These are phyloP conservation scores for Arthrobotrys megalospora DNA, from an alignment of 2,329 filamentous ascomycete species.

Conservation along the genomic window DNA sequence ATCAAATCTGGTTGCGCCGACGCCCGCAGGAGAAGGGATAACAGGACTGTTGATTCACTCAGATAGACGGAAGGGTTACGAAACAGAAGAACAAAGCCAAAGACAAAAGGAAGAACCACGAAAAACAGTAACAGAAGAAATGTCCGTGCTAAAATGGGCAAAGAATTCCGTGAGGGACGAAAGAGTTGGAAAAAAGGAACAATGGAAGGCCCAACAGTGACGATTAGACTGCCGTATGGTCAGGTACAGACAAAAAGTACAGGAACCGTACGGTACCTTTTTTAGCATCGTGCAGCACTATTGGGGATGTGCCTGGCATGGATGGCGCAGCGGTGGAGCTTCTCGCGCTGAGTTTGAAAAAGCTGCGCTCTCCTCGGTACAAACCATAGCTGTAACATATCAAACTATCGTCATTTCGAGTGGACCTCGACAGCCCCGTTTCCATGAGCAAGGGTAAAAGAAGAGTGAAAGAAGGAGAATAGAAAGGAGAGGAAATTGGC, in stretches of 20 bases:
- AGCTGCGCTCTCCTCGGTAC: conserved; percentile 44
- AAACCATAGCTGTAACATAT: conserved; percentile 37
- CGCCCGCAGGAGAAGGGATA: conserved; percentile 33
- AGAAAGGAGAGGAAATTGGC: conserved; percentile 58
- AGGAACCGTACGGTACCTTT: conserved; percentile 50
- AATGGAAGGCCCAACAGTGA: conserved; percentile 18
- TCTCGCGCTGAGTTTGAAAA: conserved; percentile 47
- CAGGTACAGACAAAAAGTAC: conserved; percentile 34
- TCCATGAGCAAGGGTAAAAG: conserved; percentile 57
- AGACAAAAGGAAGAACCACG: conserved; percentile 21
- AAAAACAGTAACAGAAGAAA: conserved; percentile 29
- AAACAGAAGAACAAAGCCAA: conserved; percentile 20
- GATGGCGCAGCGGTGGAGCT: conserved; percentile 41
- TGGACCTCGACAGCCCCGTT: conserved; percentile 50
- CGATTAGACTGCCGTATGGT: conserved; percentile 38
- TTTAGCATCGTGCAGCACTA: conserved; percentile 39
- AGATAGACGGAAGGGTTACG: conserved; percentile 22
- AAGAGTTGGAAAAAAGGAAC: conserved; percentile 4
- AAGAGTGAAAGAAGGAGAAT: conserved; percentile 58
- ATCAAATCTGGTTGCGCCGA: conserved; percentile 42
- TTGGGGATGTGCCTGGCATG: conserved; percentile 53
- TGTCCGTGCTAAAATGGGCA: conserved; percentile 29
- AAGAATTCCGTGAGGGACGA: conserved; percentile 27
- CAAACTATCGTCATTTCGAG: conserved; percentile 58
- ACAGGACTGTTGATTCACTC: conserved; percentile 32